phyloP scores from a whole-genome alignment of 768 basidiomycete genomes.

The Podaxis mareebaensis region DNA sequence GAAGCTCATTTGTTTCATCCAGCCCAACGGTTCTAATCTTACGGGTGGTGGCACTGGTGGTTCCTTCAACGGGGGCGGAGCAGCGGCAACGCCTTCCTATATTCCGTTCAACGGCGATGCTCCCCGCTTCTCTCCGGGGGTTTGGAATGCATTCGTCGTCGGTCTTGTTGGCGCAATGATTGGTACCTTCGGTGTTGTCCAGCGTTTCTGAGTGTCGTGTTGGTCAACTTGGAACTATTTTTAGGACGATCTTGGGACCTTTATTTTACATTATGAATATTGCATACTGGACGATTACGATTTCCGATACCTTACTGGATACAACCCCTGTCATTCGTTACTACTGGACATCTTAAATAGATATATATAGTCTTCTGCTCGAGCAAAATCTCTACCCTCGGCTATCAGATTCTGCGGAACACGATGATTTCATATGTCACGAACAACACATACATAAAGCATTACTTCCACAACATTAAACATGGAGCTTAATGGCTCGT shows the following conservation, averaged over 20 bases:
- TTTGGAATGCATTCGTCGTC: conserved; percentile 34
- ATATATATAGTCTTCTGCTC: neutral
- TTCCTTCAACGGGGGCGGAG: neutral
- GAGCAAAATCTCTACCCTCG: neutral
- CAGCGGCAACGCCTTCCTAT: conserved; percentile 34
- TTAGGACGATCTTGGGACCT: neutral
- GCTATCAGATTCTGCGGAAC: neutral
- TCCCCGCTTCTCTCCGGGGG: conserved; percentile 30
- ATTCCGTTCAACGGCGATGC: conserved; percentile 50
- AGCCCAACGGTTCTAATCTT: conserved; percentile 20
- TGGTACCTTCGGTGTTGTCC: conserved; percentile 31
- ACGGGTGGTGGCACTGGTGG: conserved; percentile 21
- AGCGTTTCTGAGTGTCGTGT: conserved; percentile 18
- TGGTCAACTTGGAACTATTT: neutral
- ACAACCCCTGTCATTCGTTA: conserved; percentile 8
- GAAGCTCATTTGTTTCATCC: neutral
- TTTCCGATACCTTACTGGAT: conserved; percentile 2
- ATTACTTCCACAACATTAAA: neutral
- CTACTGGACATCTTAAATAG: conserved; percentile 8
- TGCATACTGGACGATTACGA: neutral
- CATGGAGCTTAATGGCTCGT: neutral
- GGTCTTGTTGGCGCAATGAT: conserved; percentile 37
- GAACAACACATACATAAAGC: neutral
- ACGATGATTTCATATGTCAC: neutral
- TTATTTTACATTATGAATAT: neutral